Percentiles rank a stretch among this genome's conserved stretches.
Conservation (phyloP, 2,329 filamentous ascomycete genomes). For the Clarireedia sp. region DNA sequence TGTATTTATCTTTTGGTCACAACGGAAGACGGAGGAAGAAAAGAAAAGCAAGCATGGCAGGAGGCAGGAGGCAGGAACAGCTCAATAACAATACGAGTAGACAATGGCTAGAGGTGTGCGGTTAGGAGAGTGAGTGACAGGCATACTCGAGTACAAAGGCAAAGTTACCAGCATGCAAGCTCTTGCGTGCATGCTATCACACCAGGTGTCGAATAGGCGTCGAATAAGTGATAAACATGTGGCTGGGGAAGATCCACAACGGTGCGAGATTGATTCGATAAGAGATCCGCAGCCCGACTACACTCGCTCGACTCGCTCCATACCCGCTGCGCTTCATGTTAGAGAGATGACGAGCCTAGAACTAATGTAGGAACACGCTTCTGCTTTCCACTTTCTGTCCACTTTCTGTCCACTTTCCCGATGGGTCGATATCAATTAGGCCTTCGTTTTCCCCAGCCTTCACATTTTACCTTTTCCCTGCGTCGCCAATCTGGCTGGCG, state of each 20-base stretch:
- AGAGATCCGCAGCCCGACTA: neutral
- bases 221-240: slow-evolving; percentile 4
- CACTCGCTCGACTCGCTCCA: too few relatives aligned
- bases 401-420: neutral
- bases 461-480: neutral
- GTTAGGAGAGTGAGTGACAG: too few relatives aligned
- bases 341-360: neutral
- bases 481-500: neutral
- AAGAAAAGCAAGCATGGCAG: too few relatives aligned
- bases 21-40: too few relatives aligned
- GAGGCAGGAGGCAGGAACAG: too few relatives aligned
- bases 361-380: neutral
- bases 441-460: neutral
- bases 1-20: too few relatives aligned
- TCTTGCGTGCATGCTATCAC: neutral
- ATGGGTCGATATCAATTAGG: neutral
- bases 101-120: too few relatives aligned
- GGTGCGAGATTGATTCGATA: neutral
- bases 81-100: too few relatives aligned
- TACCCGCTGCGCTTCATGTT: too few relatives aligned
- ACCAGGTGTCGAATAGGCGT: neutral
- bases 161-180: neutral
- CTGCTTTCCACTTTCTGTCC: neutral
- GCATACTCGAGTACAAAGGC: neutral
- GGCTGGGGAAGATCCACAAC: slow-evolving; percentile 1